Base-by-base conservation (phyloP, 208 protist genomes). In the Leishmania amazonensis region DNA sequence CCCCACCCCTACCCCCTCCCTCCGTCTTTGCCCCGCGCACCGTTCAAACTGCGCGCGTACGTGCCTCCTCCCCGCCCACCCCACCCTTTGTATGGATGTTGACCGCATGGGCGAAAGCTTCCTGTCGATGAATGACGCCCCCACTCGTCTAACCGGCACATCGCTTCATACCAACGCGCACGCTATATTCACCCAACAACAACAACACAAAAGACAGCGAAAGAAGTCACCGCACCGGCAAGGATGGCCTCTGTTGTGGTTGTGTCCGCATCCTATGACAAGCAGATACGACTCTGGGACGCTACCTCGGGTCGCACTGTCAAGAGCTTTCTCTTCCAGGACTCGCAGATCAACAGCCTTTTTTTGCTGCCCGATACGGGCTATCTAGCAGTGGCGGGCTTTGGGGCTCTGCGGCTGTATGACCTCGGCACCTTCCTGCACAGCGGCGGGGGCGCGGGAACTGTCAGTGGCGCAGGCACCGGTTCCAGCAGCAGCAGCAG, bases 281-380 rank as follows among this genome's bases (percentile, higher is more conserved):
- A 95, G 81, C 90, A 97, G 79, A 89, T 97, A 38, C 94, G 92
- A 47, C 87, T 95, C 60, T 97, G 94, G 93, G 91, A 97, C 68
- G 88, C 87, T 0, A 84, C 89, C 0, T 88, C 87, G 1, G 91
- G 92, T n/a, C 91, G 93, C 54, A 96, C 88, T 0, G 84, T 95
- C 42, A 88, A 93, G 65, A 87, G 83, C 83, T 94, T 97, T 73
- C 71, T 86, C 2, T 97, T 97, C 68, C 86, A 87, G 38, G 94
- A 96, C 80, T 95, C 91, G 19, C 94, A 97, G 78, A 88, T 97
- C 42, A 97, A 97, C 81, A 86, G 84, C n/a, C 58, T 97, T 17
- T 84, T 87, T 19, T 28, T 94, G 2, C 78, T 95, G 54, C 87
- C 86, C 0, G 88, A 94, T 35, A 92, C 87, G 45, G 81, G 80